A percentile compares a stretch with the other conserved stretches of the same genome.
phyloP scores from a whole-genome alignment of 805 yeast species.

The Candida ortonii region DNA sequence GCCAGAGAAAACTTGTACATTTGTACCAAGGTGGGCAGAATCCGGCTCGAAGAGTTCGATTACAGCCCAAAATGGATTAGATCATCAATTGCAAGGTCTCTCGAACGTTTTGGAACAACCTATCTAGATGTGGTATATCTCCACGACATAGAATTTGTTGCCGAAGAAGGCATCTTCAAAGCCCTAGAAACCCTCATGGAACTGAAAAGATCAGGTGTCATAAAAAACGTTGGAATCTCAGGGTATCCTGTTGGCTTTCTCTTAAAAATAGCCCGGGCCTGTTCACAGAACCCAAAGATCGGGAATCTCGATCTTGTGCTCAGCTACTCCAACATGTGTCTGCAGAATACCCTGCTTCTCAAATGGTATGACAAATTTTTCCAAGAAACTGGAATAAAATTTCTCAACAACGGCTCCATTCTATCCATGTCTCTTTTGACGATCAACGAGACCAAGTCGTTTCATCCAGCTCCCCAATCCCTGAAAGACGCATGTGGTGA shows the following conservation, averaged over 20 bases:
- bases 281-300: slow-evolving; percentile 39
- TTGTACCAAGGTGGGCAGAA: slow-evolving; percentile 85
- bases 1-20: slow-evolving; percentile 65
- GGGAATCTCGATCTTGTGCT: slow-evolving; percentile 72
- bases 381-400: slow-evolving; percentile 50
- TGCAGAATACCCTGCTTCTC: slow-evolving; percentile 65
- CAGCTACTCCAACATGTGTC: slow-evolving; percentile 76
- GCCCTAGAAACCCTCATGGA: slow-evolving; percentile 62
- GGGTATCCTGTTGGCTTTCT: slow-evolving; percentile 83
- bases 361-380: slow-evolving; percentile 48
- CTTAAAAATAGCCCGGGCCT: slow-evolving; percentile 44
- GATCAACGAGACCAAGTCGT: slow-evolving; percentile 59
- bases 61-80: slow-evolving; percentile 62
- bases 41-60: slow-evolving; percentile 67
- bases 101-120: slow-evolving; percentile 58
- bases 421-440: slow-evolving; percentile 84
- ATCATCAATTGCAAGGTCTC: slow-evolving; percentile 62
- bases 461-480: slow-evolving; percentile 75
- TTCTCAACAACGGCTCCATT: slow-evolving; percentile 79
- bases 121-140: slow-evolving; percentile 81
- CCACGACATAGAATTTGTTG: slow-evolving; percentile 86
- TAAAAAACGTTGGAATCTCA: slow-evolving; percentile 69
- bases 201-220: slow-evolving; percentile 61
- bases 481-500: slow-evolving; percentile 52
- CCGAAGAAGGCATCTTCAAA: slow-evolving; percentile 48